A percentile compares a stretch with the other conserved stretches of the same genome.
Conservation (phyloP, 83 land plant species). For the Diphasiastrum complanatum region DNA sequence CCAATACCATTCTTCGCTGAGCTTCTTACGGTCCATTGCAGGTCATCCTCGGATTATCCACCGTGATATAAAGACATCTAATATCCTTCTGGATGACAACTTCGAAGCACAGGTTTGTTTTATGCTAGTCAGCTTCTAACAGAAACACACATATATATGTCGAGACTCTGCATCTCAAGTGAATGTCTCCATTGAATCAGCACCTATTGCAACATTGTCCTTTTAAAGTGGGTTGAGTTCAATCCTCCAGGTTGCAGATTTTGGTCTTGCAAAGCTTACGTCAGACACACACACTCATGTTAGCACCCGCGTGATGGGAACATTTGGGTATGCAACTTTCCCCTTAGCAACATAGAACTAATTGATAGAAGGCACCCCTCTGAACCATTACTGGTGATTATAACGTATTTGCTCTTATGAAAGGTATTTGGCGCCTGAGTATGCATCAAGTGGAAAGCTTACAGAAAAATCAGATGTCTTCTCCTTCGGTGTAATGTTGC, state of each 20-base stretch:
- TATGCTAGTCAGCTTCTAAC: background rate
- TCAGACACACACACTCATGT: constrained; percentile 82
- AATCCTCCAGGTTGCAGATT: constrained; percentile 75
- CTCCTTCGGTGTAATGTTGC: constrained; percentile 83
- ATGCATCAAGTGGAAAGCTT: constrained; percentile 78
- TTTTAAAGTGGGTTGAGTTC: background rate
- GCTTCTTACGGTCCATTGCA: constrained; percentile 21
- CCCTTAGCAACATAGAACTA: background rate
- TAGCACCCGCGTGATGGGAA: constrained; percentile 95
- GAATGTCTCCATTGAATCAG: background rate
- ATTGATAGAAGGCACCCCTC: background rate
- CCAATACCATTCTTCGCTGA: constrained; percentile 5
- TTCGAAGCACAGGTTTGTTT: constrained; percentile 75
- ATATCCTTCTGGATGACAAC: constrained; percentile 65
- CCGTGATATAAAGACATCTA: constrained; percentile 72
- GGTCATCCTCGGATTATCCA: constrained; percentile 75
- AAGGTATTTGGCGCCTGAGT: constrained; percentile 89
- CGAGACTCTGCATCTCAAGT: background rate
- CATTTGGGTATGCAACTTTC: constrained; percentile 65
- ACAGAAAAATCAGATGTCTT: constrained; percentile 84
- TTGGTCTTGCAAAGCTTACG: constrained; percentile 87
- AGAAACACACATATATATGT: no score
- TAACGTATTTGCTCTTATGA: background rate
- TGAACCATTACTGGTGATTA: background rate
- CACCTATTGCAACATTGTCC: background rate